phyloP scores from a whole-genome alignment of 1,139 yeast species.

The Yamadazyma blattariae region DNA sequence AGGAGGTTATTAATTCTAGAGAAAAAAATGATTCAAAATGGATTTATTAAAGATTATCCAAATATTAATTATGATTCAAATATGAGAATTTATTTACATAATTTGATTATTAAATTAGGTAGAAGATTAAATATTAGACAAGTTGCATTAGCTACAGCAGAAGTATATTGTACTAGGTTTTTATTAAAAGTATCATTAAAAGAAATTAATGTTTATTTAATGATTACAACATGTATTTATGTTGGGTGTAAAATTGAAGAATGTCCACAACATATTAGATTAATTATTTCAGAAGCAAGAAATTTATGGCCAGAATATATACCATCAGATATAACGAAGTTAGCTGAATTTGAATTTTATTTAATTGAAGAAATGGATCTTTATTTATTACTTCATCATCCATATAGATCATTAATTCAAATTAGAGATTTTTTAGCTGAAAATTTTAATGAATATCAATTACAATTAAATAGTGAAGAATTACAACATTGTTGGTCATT shows the following conservation, averaged over 20 bases:
- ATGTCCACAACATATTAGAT: conserved; percentile 88
- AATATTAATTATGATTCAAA: conserved; percentile 54
- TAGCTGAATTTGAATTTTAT: conserved; percentile 97
- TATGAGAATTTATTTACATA: conserved; percentile 67
- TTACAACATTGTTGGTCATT: conserved; percentile 86
- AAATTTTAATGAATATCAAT: conserved; percentile 25
- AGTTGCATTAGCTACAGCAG: conserved; percentile 85
- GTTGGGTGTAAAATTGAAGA: conserved; percentile 94
- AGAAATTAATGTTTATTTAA: conserved; percentile 77
- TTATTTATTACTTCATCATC: conserved; percentile 81
- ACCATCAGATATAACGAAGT: conserved; percentile 84
- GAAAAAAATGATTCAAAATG: conserved; percentile 46
- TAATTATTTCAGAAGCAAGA: conserved; percentile 80
- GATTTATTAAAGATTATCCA: conserved; percentile 43
- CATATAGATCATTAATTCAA: conserved; percentile 73
- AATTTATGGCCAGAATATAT: conserved; percentile 93
- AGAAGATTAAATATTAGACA: conserved; percentile 75
- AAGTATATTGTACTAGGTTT: conserved; percentile 74
- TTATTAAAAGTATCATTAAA: conserved; percentile 68
- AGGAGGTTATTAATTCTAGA: conserved; percentile 38
- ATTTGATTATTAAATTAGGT: conserved; percentile 71
- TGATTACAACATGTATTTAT: conserved; percentile 83
- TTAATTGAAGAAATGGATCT: conserved; percentile 86
- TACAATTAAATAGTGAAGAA: conserved; percentile 61
- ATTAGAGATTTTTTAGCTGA: conserved; percentile 45